Evolutionary conservation across 495 filamentous ascomycete species (phyloP), one percentile per base, ranked within the genome.

Genomic region (Terfezia boudieri): DNA sequence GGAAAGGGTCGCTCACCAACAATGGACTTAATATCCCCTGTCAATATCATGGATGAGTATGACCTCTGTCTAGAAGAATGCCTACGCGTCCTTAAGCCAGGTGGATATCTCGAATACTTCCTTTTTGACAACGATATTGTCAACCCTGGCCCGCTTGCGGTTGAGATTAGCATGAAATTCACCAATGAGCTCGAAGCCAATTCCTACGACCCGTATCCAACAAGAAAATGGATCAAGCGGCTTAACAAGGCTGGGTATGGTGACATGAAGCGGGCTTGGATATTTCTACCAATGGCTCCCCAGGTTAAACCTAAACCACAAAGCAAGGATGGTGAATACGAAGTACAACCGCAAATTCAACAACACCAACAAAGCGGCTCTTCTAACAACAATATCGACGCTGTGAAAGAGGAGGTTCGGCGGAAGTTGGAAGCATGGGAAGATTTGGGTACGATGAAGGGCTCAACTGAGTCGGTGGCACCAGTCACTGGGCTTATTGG

Each of bases 31-130:
- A 14, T 14, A 4, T 46, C 41, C 2, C 41, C 41, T 20, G 14
- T 46, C 4, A 46, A 46, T 46, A 46, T 46, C 4, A 64, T 72
- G 35, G 88, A 98, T 60, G 89, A 96, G 64, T 96, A 89, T 70
- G 84, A 92, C 60, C 74, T 80, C 46, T 87, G 83, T 59, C 74
- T 96, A 1, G 68, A 70, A 36, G 90, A 98, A 68, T 92, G 86
- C 67, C 76, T 83, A 65, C 88, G 90, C 54, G 80, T 85, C 55
- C 78, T 98, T 61, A 90, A 89, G 68, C 90, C 87, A 0, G 89
- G 87, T 51, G 90, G 90, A 12, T 86, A 85, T 66, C 71, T 98
- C 57, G 89, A 98, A 62, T 98, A 86, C 72, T 76, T 76, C 54
- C 69, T 95, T 8, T 74, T 96, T 60, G 90, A 98, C 66, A 80